Evolutionary conservation across 306 rosid species (phyloP).

Genomic region (Cicer judaicum): DNA sequence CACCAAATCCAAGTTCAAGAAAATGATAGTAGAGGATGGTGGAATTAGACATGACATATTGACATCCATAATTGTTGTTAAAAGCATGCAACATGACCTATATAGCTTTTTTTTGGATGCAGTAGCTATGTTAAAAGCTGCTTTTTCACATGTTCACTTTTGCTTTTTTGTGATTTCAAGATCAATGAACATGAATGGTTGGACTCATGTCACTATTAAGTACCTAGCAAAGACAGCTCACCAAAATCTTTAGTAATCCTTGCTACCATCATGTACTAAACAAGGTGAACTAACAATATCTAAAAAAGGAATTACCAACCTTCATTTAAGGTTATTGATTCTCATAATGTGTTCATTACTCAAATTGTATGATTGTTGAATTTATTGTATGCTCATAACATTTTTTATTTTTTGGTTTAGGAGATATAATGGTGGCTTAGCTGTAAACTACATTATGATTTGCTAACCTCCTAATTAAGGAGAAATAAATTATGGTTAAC

Average conservation of each 20-base stretch:
- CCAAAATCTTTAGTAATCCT: conserved; percentile 39
- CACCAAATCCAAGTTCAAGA: conserved; percentile 21
- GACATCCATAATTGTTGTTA: conserved; percentile 56
- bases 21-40: conserved; percentile 42
- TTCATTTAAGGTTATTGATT: conserved; percentile 26
- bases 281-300: conserved; percentile 45
- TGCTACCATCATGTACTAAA: conserved; percentile 42
- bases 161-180: conserved; percentile 56
- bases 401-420: not conserved
- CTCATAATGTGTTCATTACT: conserved; percentile 25
- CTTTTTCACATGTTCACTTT: conserved; percentile 64
- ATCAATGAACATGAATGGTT: conserved; percentile 43
- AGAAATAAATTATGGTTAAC: too few relatives aligned
- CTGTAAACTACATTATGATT: not conserved
- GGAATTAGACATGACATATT: conserved; percentile 58
- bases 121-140: conserved; percentile 63
- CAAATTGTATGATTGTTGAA: not conserved
- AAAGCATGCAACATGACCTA: conserved; percentile 54
- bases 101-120: conserved; percentile 50
- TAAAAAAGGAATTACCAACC: conserved; percentile 33
- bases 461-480: not conserved
- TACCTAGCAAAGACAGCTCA: conserved; percentile 47
- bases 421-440: conserved; percentile 19
- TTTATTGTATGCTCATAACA: not conserved
- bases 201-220: conserved; percentile 39